Percentiles rank a stretch among this genome's conserved stretches.
These are phyloP conservation scores for Talaromyces sp. DNA, from an alignment of 2,329 filamentous ascomycete genomes.

Conservation along the genomic window DNA sequence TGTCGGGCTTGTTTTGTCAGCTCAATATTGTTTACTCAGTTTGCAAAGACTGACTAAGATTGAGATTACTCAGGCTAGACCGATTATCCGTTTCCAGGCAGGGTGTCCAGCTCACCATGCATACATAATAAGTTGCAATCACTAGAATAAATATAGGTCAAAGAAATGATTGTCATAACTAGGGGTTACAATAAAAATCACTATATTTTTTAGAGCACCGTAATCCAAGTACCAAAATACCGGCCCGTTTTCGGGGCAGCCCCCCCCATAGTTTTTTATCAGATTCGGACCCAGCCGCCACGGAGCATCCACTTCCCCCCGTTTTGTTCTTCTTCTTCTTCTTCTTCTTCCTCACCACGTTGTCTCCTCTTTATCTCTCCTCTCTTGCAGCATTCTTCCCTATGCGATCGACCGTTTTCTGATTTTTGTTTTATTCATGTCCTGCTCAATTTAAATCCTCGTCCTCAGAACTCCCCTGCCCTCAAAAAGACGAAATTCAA, in stretches of 20 bases:
- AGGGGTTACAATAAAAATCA: too few relatives aligned
- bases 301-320: background rate
- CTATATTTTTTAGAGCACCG: too few relatives aligned
- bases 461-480: background rate
- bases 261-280: background rate
- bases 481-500: background rate
- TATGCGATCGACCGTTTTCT: background rate
- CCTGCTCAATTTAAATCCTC: background rate
- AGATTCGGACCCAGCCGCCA: background rate
- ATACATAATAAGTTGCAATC: too few relatives aligned
- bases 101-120: background rate
- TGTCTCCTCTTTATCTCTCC: background rate
- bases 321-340: background rate
- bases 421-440: background rate
- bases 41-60: too few relatives aligned
- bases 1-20: background rate
- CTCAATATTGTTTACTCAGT: background rate
- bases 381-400: background rate
- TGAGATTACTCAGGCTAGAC: background rate
- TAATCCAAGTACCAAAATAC: too few relatives aligned
- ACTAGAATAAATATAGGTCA: too few relatives aligned
- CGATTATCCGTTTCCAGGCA: background rate
- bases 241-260: background rate
- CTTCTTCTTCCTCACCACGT: background rate
- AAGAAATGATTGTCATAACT: too few relatives aligned